Base-by-base conservation (phyloP, 2,329 filamentous ascomycete genomes). In the Fusarium lyarnte region DNA sequence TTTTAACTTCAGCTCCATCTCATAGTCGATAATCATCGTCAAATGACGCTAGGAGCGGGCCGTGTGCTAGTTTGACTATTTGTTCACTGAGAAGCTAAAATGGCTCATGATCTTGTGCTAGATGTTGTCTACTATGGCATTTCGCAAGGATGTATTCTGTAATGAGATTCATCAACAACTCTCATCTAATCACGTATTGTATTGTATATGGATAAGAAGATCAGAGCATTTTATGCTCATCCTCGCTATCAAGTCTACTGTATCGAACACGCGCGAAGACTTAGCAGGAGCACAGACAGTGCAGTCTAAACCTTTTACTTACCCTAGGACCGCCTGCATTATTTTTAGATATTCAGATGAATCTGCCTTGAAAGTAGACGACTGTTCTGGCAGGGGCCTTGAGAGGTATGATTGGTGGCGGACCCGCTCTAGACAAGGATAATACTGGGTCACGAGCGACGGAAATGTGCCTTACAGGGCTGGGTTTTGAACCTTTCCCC, bases 191-290 rank as follows among this genome's bases (percentile, higher is more conserved):
- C 1, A n/a, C 14, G 21, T 41, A 9, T 14, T 14, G 8, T n/a
- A 19, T 21, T n/a, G n/a, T 41, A n/a, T n/a, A 14, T 41, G 2
- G 21, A 14, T 14, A n/a, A n/a, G 10, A 8, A 41, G 1, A 14
- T 11, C 7, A n/a, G 1, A 14, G 12, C 0, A 41, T n/a, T 41
- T 41, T 2, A n/a, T 41, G 1, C 21, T 41, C 2, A 14, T n/a
- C 21, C 17, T n/a, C 21, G 38, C 19, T n/a, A 39, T 39, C 19
- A 39, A n/a, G 3, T 17, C 11, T n/a, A n/a, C n/a, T n/a, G n/a
- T 13, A 17, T n/a, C 21, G 29, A 7, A 29, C 6, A 29, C 29
- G 29, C 29, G 8, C 29, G 11, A 10, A 29, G 29, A 29, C 29
- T 29, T 6, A 10, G 4, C n/a, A 33, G 31, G 13, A 33, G 3